These are phyloP conservation scores for Cetradonia linearis DNA, from an alignment of 495 filamentous ascomycete species.

Conservation along the genomic window DNA sequence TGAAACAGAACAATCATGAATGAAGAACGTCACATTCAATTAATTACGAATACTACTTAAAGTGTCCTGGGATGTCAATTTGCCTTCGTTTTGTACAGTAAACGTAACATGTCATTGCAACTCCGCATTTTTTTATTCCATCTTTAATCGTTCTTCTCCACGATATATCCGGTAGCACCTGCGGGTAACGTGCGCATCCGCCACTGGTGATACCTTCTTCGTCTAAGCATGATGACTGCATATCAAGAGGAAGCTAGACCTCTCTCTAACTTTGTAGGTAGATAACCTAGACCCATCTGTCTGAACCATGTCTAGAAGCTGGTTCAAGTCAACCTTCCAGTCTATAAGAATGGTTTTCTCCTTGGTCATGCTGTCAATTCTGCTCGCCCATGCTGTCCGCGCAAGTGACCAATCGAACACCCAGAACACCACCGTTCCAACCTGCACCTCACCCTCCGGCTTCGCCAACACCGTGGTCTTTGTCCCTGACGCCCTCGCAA, in stretches of 20 bases:
- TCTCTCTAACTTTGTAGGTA: neutral
- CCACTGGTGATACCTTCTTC: too few relatives aligned
- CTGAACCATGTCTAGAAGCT: neutral
- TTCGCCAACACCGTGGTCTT: conserved; percentile 18
- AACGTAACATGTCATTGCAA: too few relatives aligned
- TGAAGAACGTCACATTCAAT: too few relatives aligned
- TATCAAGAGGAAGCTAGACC: neutral
- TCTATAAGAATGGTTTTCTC: neutral
- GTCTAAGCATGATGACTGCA: neutral
- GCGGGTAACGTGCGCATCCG: too few relatives aligned
- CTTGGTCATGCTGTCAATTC: neutral
- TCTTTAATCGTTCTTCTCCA: too few relatives aligned
- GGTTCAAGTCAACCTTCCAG: too few relatives aligned
- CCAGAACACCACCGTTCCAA: neutral
- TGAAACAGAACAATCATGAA: too few relatives aligned
- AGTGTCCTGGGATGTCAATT: too few relatives aligned
- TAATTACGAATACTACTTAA: too few relatives aligned
- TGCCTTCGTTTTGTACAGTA: too few relatives aligned
- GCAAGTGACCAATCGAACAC: neutral
- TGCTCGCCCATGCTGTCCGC: neutral
- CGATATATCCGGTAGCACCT: too few relatives aligned
- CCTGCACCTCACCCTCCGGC: conserved; percentile 10
- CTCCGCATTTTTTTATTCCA: too few relatives aligned
- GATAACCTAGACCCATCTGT: neutral
- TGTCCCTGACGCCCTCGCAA: conserved; percentile 5